A percentile compares a stretch with the other conserved stretches of the same genome.
phyloP scores from a whole-genome alignment of 2,329 filamentous ascomycete species.

The Pestalotiopsis sp. region DNA sequence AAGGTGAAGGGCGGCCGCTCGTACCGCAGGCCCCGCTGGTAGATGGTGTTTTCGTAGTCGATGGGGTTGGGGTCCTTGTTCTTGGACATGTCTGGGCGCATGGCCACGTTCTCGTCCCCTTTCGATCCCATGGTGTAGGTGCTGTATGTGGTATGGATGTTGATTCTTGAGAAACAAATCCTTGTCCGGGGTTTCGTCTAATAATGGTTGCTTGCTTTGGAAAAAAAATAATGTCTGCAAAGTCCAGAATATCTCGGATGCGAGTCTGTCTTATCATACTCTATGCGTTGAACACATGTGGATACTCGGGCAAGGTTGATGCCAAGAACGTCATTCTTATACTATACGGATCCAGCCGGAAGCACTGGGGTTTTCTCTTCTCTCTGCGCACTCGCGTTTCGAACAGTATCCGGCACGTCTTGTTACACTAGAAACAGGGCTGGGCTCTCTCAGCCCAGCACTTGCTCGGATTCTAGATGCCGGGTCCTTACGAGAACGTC shows the following conservation, averaged over 20 bases:
- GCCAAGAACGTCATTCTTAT: constrained; percentile 8
- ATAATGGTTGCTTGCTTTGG: neutral
- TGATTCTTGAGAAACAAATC: neutral
- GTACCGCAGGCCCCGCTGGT: constrained; percentile 23
- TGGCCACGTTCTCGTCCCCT: neutral
- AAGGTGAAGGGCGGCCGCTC: constrained; percentile 26
- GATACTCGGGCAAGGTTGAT: neutral
- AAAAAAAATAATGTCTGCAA: neutral
- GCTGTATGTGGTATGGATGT: neutral
- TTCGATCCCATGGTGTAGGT: neutral
- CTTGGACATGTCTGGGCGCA: constrained; percentile 7
- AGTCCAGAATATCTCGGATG: neutral
- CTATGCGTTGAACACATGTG: neutral
- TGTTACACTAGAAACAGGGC: neutral
- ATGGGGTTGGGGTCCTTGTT: constrained; percentile 18
- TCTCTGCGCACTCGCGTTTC: neutral
- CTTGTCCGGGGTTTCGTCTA: no score
- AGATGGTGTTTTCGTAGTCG: constrained; percentile 19
- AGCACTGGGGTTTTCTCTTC: neutral
- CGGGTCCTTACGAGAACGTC: neutral
- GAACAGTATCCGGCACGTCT: no score
- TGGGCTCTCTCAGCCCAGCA: neutral
- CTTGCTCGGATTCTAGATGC: neutral
- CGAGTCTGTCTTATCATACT: neutral
- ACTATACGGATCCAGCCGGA: neutral